Evolutionary conservation across 2,329 filamentous ascomycete genomes (phyloP).

Genomic region (Hypomyces perniciosus): DNA sequence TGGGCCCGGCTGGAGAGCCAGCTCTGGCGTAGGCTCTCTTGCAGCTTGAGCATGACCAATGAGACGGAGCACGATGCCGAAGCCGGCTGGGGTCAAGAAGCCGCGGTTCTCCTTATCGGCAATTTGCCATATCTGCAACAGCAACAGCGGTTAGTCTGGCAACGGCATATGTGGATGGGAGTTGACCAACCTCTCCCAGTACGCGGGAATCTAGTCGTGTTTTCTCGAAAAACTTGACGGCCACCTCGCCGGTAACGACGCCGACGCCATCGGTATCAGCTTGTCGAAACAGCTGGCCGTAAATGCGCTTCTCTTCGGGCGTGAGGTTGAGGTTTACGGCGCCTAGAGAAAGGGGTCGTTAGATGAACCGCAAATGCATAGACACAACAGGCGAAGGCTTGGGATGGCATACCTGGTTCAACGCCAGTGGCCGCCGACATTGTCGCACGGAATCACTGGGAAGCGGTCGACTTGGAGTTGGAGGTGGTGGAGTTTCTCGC

Average conservation of each 20-base stretch:
- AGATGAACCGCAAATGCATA: slow-evolving; percentile 13
- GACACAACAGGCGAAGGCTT: not conserved
- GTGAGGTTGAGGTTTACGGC: slow-evolving; percentile 75
- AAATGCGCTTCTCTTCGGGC: slow-evolving; percentile 87
- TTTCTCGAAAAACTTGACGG: slow-evolving; percentile 97
- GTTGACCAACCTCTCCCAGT: slow-evolving; percentile 69
- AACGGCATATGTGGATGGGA: not conserved
- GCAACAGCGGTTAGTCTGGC: slow-evolving; percentile 5
- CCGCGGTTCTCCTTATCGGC: slow-evolving; percentile 95
- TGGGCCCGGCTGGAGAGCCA: slow-evolving; percentile 82
- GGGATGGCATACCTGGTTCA: slow-evolving; percentile 17
- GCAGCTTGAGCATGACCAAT: slow-evolving; percentile 94
- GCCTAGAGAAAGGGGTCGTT: slow-evolving; percentile 28
- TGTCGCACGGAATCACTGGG: slow-evolving; percentile 14
- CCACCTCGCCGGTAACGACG: slow-evolving; percentile 91
- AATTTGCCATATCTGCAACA: slow-evolving; percentile 89
- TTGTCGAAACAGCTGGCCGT: slow-evolving; percentile 86
- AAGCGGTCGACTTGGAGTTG: slow-evolving; percentile 1
- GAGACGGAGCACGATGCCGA: slow-evolving; percentile 85
- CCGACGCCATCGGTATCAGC: slow-evolving; percentile 88
- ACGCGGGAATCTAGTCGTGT: slow-evolving; percentile 80
- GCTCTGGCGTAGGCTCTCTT: slow-evolving; percentile 69
- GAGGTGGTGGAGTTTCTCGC: not conserved
- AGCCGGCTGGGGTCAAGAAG: slow-evolving; percentile 85
- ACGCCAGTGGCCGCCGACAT: slow-evolving; percentile 22